A percentile compares a stretch with the other conserved stretches of the same genome.
Conservation (phyloP, 768 basidiomycete species). For the Podaxis sp. region DNA sequence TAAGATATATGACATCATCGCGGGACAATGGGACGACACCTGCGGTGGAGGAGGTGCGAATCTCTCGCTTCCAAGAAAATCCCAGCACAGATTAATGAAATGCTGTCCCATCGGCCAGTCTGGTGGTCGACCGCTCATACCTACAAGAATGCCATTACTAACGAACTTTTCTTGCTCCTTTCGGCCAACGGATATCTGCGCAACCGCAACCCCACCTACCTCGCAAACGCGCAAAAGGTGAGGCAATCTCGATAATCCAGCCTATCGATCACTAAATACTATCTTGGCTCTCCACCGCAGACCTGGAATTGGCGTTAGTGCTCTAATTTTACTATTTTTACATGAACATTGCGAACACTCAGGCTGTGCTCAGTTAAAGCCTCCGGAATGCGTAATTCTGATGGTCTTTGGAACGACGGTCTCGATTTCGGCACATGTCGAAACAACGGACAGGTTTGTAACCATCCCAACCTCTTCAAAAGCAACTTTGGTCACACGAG, state of each 20-base stretch:
- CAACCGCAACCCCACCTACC: slow-evolving; percentile 35
- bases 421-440: slow-evolving; percentile 32
- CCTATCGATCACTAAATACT: neutral
- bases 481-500: neutral
- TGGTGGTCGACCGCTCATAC: slow-evolving; percentile 57
- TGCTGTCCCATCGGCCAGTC: slow-evolving; percentile 28
- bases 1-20: slow-evolving; percentile 50
- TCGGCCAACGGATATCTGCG: slow-evolving; percentile 48
- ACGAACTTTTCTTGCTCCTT: slow-evolving; percentile 50
- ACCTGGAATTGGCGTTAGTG: slow-evolving; percentile 37
- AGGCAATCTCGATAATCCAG: neutral
- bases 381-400: slow-evolving; percentile 45
- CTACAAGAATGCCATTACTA: slow-evolving; percentile 64
- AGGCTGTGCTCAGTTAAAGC: slow-evolving; percentile 28
- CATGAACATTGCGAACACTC: neutral
- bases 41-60: slow-evolving; percentile 50
- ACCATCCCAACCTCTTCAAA: neutral
- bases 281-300: slow-evolving; percentile 15
- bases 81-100: neutral
- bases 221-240: slow-evolving; percentile 49
- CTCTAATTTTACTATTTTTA: neutral
- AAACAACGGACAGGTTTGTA: slow-evolving; percentile 42
- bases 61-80: neutral
- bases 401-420: slow-evolving; percentile 46
- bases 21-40: slow-evolving; percentile 45